Percentiles rank a stretch among this genome's conserved stretches.
These are phyloP conservation scores for Kappamyces sp. DNA, from an alignment of 192 early-diverging fungal genomes.

Conservation along the genomic window DNA sequence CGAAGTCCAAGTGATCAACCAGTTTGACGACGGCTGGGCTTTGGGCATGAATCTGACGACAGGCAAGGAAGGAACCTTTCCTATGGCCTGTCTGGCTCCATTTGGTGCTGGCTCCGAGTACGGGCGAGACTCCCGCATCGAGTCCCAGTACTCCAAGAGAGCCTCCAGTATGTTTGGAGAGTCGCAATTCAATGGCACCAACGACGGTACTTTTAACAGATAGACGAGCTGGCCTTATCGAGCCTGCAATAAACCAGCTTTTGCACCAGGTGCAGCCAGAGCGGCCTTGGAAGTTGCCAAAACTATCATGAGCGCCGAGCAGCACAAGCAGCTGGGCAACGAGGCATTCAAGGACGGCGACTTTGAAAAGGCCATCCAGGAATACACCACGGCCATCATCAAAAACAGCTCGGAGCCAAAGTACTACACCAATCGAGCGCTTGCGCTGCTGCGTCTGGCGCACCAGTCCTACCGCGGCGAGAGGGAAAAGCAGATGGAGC, in stretches of 20 bases:
- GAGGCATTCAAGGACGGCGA: slow-evolving; percentile 46
- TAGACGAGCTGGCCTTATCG: too few species aligned
- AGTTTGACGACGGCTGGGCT: slow-evolving; percentile 50
- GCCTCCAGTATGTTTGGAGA: too few species aligned
- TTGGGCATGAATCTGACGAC: slow-evolving; percentile 47
- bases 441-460: slow-evolving; percentile 59
- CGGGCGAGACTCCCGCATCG: not conserved
- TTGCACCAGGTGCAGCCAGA: not conserved
- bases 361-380: slow-evolving; percentile 60
- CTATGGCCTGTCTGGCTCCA: slow-evolving; percentile 40
- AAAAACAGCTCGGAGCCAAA: slow-evolving; percentile 52
- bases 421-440: slow-evolving; percentile 81
- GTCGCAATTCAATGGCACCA: too few species aligned
- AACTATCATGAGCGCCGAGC: slow-evolving; percentile 30
- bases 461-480: too few species aligned
- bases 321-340: slow-evolving; percentile 56
- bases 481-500: slow-evolving; percentile 10
- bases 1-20: slow-evolving; percentile 32
- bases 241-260: too few species aligned
- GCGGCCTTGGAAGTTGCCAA: not conserved
- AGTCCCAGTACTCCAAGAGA: too few species aligned
- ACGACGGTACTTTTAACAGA: too few species aligned
- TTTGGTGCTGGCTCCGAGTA: slow-evolving; percentile 2
- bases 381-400: slow-evolving; percentile 73
- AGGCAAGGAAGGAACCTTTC: slow-evolving; percentile 44